Evolutionary conservation across 352 stramenopile species (phyloP).

Genomic region (Phytophthora pisi): DNA sequence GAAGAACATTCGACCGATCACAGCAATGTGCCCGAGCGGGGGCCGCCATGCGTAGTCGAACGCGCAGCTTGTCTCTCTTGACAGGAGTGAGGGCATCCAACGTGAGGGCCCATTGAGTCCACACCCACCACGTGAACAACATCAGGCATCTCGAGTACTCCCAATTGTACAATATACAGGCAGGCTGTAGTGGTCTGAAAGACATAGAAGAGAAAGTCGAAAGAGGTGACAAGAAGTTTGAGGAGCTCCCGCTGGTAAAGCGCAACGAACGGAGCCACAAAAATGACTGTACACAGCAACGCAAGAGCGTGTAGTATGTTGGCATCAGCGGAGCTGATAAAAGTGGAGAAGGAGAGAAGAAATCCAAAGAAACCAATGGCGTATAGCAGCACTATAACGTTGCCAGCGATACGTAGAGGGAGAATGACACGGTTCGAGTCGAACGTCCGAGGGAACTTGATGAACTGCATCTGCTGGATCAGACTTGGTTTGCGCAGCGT

Average conservation of each 20-base stretch:
- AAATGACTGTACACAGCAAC: neutral
- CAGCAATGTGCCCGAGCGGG: constrained; percentile 9
- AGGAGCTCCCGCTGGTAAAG: neutral
- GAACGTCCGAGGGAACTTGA: constrained; percentile 15
- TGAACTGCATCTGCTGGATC: constrained; percentile 29
- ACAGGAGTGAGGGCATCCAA: constrained; percentile 2
- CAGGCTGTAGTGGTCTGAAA: neutral
- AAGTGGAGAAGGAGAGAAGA: constrained; percentile 10
- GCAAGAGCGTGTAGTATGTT: neutral
- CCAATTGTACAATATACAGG: neutral
- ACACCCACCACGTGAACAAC: constrained; percentile 1
- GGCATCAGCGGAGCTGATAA: neutral
- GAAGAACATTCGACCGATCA: constrained; percentile 9
- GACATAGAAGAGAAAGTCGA: neutral
- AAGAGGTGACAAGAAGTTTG: neutral
- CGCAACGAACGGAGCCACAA: neutral
- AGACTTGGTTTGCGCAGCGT: constrained; percentile 10
- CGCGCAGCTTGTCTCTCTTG: constrained; percentile 23
- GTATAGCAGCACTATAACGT: constrained; percentile 12
- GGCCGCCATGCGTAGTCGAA: constrained; percentile 5
- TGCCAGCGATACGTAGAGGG: constrained; percentile 1
- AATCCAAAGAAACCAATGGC: constrained; percentile 10
- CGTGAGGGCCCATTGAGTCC: neutral
- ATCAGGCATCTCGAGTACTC: neutral
- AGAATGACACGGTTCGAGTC: constrained; percentile 13